Base-by-base conservation (phyloP, 169 alveolate species). In the Cardiosporidium cionae region DNA sequence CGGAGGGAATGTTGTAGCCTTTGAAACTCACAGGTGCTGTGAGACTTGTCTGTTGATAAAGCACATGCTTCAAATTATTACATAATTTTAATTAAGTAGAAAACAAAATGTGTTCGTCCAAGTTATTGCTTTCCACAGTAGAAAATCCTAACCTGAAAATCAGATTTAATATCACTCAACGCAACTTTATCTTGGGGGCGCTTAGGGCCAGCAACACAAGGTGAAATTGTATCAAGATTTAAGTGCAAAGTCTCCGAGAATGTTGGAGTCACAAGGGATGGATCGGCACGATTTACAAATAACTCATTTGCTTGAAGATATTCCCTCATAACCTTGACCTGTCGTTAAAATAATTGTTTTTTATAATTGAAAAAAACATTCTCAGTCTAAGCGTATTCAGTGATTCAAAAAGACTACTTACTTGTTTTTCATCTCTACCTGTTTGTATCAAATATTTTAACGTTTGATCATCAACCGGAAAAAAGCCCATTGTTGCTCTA, bases 141-240 rank as follows among this genome's bases (percentile, higher is more conserved):
- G n/a, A n/a, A n/a, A 27, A 52, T 31, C 62, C 76, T 32, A 9
- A 37, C 64, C 27, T 36, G 74, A 90, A 93, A 95, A 76, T 89
- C 94, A n/a, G 68, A 69, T 79, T 92, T 91, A 84, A 94, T 85
- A 28, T 86, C 80, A 25, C 87, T 27, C 9, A 92, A 80, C 29
- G 89, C 72, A 27, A 95, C 96, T 79, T 91, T 89, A 80, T 95
- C 98, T 70, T 94, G 98, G 7, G 98, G 98, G 71, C 98, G 90
- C 83, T 95, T 95, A 2, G 99, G 99, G 28, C 99, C 99, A 32
- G 97, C 91, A 3, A 94, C 76, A 28, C 95, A 89, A 32, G 98
- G 96, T 34, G 32, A 93, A 76, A 29, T 91, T 78, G 81, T 92
- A 95, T 44, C 89, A 83, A 78, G 78, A 31, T 78, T 75, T 27